A percentile compares a stretch with the other conserved stretches of the same genome.
Conservation (phyloP, 2,329 filamentous ascomycete genomes). For the Graphium sp. region DNA sequence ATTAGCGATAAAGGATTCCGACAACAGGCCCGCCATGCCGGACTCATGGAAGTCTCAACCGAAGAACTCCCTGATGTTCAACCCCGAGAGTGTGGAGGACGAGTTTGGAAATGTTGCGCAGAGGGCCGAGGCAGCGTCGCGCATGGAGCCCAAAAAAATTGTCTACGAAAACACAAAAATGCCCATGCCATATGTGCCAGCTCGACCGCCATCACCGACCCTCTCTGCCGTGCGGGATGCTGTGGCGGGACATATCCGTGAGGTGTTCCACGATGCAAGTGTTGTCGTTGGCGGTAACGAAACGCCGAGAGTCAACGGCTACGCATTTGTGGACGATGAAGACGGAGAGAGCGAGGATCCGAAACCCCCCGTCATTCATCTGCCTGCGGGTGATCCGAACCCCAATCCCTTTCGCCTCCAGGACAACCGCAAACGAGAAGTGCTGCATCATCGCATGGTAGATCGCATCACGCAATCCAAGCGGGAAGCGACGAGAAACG, state of each 20-base stretch:
- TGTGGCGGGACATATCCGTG: conserved; percentile 54
- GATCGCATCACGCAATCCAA: conserved; percentile 64
- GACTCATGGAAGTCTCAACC: conserved; percentile 61
- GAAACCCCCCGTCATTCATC: conserved; percentile 29
- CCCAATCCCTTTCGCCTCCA: conserved; percentile 70
- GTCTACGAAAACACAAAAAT: conserved; percentile 74
- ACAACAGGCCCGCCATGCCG: conserved; percentile 58
- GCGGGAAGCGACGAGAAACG: conserved; percentile 39
- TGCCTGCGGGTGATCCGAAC: conserved; percentile 42
- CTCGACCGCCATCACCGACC: conserved; percentile 57
- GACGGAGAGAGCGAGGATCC: too few relatives aligned
- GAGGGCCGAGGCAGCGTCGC: conserved; percentile 51
- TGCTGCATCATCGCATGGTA: conserved; percentile 72
- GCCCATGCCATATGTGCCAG: conserved; percentile 25
- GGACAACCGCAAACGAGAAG: conserved; percentile 60
- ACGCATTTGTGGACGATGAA: conserved; percentile 82
- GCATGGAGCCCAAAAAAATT: conserved; percentile 60
- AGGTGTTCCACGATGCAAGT: conserved; percentile 41
- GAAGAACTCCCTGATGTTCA: conserved; percentile 79
- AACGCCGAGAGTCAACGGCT: conserved; percentile 84
- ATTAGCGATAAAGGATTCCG: conserved; percentile 47
- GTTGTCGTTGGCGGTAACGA: conserved; percentile 41
- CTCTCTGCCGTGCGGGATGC: conserved; percentile 73
- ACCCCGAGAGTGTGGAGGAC: conserved; percentile 47
- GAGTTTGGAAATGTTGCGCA: conserved; percentile 45